These are phyloP conservation scores for Xanthoceras sorbifolium DNA, from an alignment of 345 rosid species.

Conservation along the genomic window DNA sequence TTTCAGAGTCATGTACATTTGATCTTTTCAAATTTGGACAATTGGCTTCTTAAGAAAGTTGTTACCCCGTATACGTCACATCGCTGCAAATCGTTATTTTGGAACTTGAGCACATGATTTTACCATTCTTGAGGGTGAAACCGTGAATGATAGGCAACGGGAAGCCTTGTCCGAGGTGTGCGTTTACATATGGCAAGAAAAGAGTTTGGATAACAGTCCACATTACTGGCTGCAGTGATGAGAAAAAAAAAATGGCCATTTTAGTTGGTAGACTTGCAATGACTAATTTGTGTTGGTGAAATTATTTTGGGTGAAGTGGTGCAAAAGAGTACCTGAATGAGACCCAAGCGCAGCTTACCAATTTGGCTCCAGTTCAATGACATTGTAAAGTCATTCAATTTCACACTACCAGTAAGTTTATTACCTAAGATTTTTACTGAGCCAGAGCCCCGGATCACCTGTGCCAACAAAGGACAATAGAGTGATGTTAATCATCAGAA, in stretches of 20 bases:
- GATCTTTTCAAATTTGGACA: background rate
- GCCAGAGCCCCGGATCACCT: slow-evolving; percentile 76
- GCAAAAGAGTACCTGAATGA: slow-evolving; percentile 63
- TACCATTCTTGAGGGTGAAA: slow-evolving; percentile 71
- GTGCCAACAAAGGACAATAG: slow-evolving; percentile 15
- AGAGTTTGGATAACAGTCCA: slow-evolving; percentile 88
- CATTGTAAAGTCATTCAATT: slow-evolving; percentile 70
- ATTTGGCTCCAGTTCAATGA: slow-evolving; percentile 85
- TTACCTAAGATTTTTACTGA: slow-evolving; percentile 66
- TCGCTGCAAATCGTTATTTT: slow-evolving; percentile 69
- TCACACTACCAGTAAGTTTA: slow-evolving; percentile 83
- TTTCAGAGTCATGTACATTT: background rate
- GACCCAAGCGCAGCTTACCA: slow-evolving; percentile 74
- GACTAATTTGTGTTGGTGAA: background rate
- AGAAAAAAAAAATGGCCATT: background rate
- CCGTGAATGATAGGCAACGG: slow-evolving; percentile 89
- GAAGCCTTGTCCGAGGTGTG: slow-evolving; percentile 74
- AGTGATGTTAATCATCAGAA: slow-evolving; percentile 1
- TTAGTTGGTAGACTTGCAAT: background rate
- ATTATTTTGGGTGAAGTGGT: background rate
- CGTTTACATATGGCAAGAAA: slow-evolving; percentile 73
- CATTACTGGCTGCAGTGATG: slow-evolving; percentile 73
- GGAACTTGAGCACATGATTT: slow-evolving; percentile 54
- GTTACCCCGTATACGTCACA: slow-evolving; percentile 49
- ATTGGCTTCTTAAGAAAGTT: slow-evolving; percentile 18